Percentiles rank a stretch among this genome's conserved stretches.
Evolutionary conservation across 1,284 basidiomycete species (phyloP).

Genomic region (Sanghuangporus sanghuang): DNA sequence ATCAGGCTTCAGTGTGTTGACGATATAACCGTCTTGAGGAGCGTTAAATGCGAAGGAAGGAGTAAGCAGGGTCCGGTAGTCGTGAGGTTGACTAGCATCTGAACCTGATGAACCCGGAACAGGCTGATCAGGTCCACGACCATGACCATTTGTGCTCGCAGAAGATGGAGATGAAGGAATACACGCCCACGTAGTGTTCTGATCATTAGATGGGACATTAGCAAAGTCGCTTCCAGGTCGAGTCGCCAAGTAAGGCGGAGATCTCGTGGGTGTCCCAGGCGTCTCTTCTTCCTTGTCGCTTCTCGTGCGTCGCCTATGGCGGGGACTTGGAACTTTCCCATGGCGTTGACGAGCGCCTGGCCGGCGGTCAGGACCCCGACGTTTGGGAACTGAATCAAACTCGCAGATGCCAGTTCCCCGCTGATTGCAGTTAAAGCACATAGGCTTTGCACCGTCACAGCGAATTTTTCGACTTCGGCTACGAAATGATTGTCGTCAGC

Average conservation of each 20-base stretch:
- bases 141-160: not conserved
- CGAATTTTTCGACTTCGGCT: slow-evolving; percentile 75
- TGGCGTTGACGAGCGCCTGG: slow-evolving; percentile 15
- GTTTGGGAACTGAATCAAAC: slow-evolving; percentile 67
- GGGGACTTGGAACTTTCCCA: not conserved
- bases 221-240: not conserved
- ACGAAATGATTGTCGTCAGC: slow-evolving; percentile 11
- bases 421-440: slow-evolving; percentile 64
- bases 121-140: not conserved
- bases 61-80: not conserved
- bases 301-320: not conserved
- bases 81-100: not conserved
- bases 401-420: slow-evolving; percentile 39
- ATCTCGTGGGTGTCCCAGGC: not conserved
- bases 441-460: slow-evolving; percentile 73
- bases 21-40: not conserved
- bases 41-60: not conserved
- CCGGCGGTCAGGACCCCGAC: slow-evolving; percentile 33
- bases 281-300: not conserved
- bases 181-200: not conserved
- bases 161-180: slow-evolving; percentile 1
- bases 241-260: not conserved
- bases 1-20: not conserved
- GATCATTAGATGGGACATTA: not conserved
- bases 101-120: not conserved